Conservation (phyloP, 169 alveolate species). For the Cyclospora cayetanensis region DNA sequence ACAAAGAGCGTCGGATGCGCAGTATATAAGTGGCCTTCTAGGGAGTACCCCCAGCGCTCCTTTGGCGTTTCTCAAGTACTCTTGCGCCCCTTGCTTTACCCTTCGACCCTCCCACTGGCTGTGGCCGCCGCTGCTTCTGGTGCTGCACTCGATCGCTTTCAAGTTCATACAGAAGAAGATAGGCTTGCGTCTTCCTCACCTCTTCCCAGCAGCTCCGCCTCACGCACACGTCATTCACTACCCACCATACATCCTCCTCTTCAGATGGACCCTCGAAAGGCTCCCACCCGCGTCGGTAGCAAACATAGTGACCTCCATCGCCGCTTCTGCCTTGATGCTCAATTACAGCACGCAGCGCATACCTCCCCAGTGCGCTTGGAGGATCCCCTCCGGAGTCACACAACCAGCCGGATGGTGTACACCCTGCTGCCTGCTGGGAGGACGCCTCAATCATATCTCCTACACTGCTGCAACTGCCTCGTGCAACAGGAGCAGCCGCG, state of each 20-base stretch:
- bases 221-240: constrained; percentile 44
- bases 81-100: background rate
- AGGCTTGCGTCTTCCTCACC: constrained; percentile 42
- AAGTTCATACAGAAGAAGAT: constrained; percentile 36
- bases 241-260: constrained; percentile 53
- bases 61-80: background rate
- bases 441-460: too few species aligned
- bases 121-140: constrained; percentile 50
- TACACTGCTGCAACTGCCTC: background rate
- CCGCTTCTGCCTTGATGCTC: constrained; percentile 67
- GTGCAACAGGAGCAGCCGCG: too few species aligned
- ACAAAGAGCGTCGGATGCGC: too few species aligned
- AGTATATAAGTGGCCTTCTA: too few species aligned
- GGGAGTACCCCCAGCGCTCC: constrained; percentile 6
- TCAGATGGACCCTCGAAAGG: constrained; percentile 6
- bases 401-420: too few species aligned
- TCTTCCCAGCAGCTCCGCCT: constrained; percentile 42
- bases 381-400: constrained; percentile 5
- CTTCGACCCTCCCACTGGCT: background rate
- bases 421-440: background rate
- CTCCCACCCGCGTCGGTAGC: constrained; percentile 37
- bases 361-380: background rate
- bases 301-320: constrained; percentile 51
- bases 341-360: constrained; percentile 38
- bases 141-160: background rate